Evolutionary conservation across 768 basidiomycete species (phyloP).

Genomic region (Daedalea quercina): DNA sequence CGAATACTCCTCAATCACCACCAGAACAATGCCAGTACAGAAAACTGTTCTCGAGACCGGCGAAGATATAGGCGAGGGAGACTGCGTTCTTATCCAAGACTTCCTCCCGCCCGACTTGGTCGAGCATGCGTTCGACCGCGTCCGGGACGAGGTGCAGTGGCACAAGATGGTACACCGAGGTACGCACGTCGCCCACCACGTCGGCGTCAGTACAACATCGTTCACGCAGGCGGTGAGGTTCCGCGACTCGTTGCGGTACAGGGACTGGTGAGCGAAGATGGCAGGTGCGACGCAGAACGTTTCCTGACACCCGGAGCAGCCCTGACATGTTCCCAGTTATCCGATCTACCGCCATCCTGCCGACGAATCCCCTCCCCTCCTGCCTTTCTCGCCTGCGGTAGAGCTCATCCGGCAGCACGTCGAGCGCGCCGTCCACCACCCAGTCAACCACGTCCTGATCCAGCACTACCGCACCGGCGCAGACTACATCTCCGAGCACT

Average conservation of each 20-base stretch:
- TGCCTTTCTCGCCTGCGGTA: conserved; percentile 64
- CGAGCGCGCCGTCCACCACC: conserved; percentile 50
- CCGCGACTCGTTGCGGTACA: conserved; percentile 60
- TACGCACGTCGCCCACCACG: conserved; percentile 16
- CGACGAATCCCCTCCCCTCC: conserved; percentile 66
- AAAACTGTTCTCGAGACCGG: conserved; percentile 12
- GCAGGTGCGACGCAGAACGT: conserved; percentile 31
- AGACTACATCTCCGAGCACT: conserved; percentile 83
- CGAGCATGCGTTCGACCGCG: conserved; percentile 46
- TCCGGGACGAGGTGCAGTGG: conserved; percentile 66
- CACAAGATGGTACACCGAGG: conserved; percentile 70
- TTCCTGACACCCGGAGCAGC: background rate
- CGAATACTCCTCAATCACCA: too few relatives aligned
- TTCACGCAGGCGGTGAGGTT: conserved; percentile 58
- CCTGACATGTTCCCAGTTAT: conserved; percentile 34
- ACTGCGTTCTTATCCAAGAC: conserved; percentile 52
- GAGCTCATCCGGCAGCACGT: conserved; percentile 56
- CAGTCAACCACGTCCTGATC: conserved; percentile 79
- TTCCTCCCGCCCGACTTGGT: conserved; percentile 53
- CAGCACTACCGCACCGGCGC: conserved; percentile 74
- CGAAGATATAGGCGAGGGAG: conserved; percentile 56
- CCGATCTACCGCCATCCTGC: conserved; percentile 82
- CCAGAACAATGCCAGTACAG: background rate
- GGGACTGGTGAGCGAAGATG: conserved; percentile 44
- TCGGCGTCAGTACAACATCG: background rate